Base-by-base conservation (phyloP, 768 basidiomycete species). In the Sarcodon sp. region DNA sequence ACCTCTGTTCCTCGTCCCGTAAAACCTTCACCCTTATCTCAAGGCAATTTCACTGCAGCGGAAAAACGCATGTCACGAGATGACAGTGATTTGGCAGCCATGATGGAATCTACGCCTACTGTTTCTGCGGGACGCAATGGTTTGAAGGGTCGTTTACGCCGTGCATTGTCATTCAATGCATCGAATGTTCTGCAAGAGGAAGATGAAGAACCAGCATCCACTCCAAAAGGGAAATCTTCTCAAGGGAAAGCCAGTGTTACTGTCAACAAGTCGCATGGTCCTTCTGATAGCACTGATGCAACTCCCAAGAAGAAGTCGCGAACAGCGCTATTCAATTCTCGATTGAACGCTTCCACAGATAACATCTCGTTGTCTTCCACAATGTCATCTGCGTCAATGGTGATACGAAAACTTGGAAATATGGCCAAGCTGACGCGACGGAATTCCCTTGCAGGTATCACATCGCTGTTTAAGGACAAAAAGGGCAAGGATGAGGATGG, bases 341-440 rank as follows among this genome's bases (percentile, higher is more conserved):
- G 84, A 54, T 66, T 87, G 56, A 94, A 96, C 61, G 78, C 81
- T 38, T 86, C 82, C 47, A 93, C 89, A 38, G 92, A 94, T 64
- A 96, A 94, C 64, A 94, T 98, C 54, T 96, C 92, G 27, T 76
- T 98, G 35, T 87, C 84, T 15, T 92, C 88, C 7, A 96, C 94
- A 41, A 93, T 96, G 56, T 88, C 85, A 53, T 89, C 86, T 45
- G 94, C 94, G 16, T 90, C 87, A 39, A 85, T 97, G 62, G 94
- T 98, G 77, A 93, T 96, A 57, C 78, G 93, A 54, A 98, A 96
- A 69, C 80, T 98, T 43, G 87, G 93, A 3, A 80, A 81, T 35
- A 82, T 96, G 66, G 88, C 89, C 33, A 89, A 87, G 64, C 74
- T 96, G 12, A 88, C 90, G 7, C 68, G 91, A 45, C 73, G 91